Conservation (phyloP, 23 red algal genomes). For the Gracilaria domingensis region DNA sequence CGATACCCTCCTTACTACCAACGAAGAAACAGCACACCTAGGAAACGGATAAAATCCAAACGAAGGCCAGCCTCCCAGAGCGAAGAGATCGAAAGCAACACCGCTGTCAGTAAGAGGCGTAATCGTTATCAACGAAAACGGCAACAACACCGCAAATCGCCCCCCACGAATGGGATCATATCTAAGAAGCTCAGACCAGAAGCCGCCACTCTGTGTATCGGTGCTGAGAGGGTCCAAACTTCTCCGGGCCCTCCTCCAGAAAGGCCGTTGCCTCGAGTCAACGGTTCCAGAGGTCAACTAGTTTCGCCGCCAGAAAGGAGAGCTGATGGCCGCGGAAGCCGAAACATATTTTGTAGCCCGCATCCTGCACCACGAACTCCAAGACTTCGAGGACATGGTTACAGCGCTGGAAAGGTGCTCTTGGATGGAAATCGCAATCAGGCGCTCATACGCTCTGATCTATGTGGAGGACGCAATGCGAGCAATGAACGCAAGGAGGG, state of each 20-base stretch:
- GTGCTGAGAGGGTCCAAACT: neutral
- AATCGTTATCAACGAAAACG: neutral
- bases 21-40: no score
- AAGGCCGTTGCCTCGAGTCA: neutral
- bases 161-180: neutral
- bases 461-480: constrained; percentile 14
- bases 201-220: neutral
- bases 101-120: neutral
- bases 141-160: neutral
- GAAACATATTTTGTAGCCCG: no score
- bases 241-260: neutral
- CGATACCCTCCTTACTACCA: no score
- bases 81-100: neutral
- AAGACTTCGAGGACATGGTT: neutral
- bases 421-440: constrained; percentile 5
- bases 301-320: no score
- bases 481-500: neutral
- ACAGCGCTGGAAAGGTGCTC: neutral
- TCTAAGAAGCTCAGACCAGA: neutral
- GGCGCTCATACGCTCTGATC: neutral
- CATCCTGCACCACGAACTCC: no score
- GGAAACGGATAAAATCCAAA: neutral
- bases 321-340: no score
- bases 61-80: neutral
- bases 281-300: no score